Conservation (phyloP, 768 basidiomycete species). For the Asterophora parasitica region DNA sequence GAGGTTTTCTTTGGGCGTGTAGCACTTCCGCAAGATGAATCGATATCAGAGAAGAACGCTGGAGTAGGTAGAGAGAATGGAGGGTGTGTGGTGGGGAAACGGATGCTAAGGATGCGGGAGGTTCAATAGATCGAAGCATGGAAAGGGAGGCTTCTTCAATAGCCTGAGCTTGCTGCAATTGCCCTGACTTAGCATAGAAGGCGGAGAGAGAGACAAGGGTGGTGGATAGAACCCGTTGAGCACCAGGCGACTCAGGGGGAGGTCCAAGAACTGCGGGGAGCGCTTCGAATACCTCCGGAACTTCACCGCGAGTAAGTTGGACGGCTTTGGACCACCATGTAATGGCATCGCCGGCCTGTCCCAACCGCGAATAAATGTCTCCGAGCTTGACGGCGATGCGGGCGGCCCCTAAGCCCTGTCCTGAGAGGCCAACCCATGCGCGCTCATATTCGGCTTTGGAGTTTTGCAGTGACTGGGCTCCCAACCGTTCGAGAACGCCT, state of each 20-base stretch:
- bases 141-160: constrained; percentile 53
- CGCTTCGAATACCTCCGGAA: constrained; percentile 16
- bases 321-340: constrained; percentile 67
- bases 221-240: constrained; percentile 58
- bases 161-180: constrained; percentile 48
- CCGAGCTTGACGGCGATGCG: constrained; percentile 64
- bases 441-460: constrained; percentile 55
- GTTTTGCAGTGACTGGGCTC: constrained; percentile 43
- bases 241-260: constrained; percentile 52
- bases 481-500: constrained; percentile 56
- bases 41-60: constrained; percentile 69
- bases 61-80: constrained; percentile 62
- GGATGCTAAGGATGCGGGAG: constrained; percentile 37
- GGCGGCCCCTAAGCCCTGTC: constrained; percentile 39
- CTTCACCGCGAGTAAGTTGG: constrained; percentile 35
- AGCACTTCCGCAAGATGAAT: constrained; percentile 72
- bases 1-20: constrained; percentile 41
- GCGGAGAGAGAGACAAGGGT: constrained; percentile 70
- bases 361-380: constrained; percentile 54
- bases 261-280: constrained; percentile 28
- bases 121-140: constrained; percentile 50
- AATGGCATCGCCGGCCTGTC: constrained; percentile 48
- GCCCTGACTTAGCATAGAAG: constrained; percentile 56
- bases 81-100: constrained; percentile 54
- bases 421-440: constrained; percentile 46